Conservation (phyloP, 129 eudicot species). For the Gnaphalium uliginosum region DNA sequence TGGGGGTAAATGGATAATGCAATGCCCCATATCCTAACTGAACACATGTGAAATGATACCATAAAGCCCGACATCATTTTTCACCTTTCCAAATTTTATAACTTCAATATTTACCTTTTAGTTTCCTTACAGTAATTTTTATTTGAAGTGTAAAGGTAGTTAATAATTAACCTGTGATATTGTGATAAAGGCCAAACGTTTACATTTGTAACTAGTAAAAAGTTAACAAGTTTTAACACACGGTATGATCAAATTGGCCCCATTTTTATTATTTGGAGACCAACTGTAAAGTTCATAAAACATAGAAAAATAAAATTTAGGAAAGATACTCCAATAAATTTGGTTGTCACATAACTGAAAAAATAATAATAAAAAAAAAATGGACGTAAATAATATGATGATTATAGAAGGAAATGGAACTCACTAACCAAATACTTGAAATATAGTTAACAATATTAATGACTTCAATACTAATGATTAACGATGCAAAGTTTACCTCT, state of each 20-base stretch:
- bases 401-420: neutral
- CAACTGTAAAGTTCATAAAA: too few relatives aligned
- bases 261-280: too few relatives aligned
- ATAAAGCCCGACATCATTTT: conserved; percentile 11
- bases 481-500: conserved; percentile 14
- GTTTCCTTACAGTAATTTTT: too few relatives aligned
- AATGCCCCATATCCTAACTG: conserved; percentile 13
- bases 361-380: neutral
- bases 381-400: neutral
- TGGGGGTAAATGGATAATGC: neutral
- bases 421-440: neutral
- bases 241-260: too few relatives aligned
- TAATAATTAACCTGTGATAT: too few relatives aligned
- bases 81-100: too few relatives aligned
- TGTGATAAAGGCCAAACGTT: too few relatives aligned
- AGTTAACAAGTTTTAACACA: too few relatives aligned
- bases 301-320: neutral
- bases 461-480: neutral
- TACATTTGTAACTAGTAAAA: too few relatives aligned
- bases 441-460: conserved; percentile 10
- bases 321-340: too few relatives aligned
- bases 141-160: too few relatives aligned
- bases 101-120: too few relatives aligned
- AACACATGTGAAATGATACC: conserved; percentile 22
- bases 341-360: neutral